Evolutionary conservation across 2,329 filamentous ascomycete species (phyloP), one percentile per base, ranked within the genome.

Genomic region (Magnaporthales sp.): DNA sequence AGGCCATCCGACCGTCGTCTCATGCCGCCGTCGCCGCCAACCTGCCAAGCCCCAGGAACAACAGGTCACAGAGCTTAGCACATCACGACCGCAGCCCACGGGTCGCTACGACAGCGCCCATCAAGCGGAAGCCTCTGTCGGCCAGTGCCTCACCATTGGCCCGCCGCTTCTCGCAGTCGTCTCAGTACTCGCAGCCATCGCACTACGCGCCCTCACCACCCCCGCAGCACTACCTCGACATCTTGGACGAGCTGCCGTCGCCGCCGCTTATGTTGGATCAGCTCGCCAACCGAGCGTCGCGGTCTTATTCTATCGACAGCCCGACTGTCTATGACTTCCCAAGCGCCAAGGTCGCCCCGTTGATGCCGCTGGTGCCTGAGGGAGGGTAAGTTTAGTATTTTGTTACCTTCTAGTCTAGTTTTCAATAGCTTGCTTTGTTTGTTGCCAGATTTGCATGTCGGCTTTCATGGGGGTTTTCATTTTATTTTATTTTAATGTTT

Each of bases 91-190:
- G 63, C 30, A 63, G 64, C 64, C 26, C 73, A 68, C 60, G 71
- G 69, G 27, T 32, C 69, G 70, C 70, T 67, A 74, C 67, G 61
- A 64, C 66, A 64, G 68, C 66, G 60, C 74, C 78, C 69, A 84
- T 89, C 76, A 83, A 83, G 73, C 82, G 87, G 69, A 89, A 89
- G 77, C 86, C 87, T 66, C 74, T 89, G 68, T 87, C 86, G 60
- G 77, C 80, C 8, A 82, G 82, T 32, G 84, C 83, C 63, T 85
- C 83, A 54, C 79, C 81, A 68, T 73, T 84, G 70, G 82, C 80
- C 65, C 79, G 80, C 38, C 77, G 81, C 68, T 84, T 80, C 74
- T 83, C 81, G 27, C 24, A 65, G 64, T 60, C 64, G n/a, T 65
- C 64, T 13, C 64, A 65, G 64, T 60, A 60, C 56, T 62, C 54